A percentile compares a stretch with the other conserved stretches of the same genome.
Conservation (phyloP, 305 asterid genomes). For the Solanum aculeatissimum region DNA sequence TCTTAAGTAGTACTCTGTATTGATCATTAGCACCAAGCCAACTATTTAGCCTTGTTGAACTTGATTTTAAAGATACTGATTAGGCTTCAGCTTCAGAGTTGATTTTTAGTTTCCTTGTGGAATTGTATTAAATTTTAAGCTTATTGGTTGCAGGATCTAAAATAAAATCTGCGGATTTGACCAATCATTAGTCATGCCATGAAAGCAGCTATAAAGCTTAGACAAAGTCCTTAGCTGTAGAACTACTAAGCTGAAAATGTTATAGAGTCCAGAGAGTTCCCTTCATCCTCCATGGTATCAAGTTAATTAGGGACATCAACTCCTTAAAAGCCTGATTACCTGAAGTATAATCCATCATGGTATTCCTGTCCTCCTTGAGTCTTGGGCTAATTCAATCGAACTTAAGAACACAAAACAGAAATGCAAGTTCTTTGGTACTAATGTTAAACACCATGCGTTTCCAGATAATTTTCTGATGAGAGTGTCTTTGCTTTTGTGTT, state of each 20-base stretch:
- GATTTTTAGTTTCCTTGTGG: not conserved
- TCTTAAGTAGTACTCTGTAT: not conserved
- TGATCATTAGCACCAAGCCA: not conserved
- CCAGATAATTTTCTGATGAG: not conserved
- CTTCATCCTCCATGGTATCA: not conserved
- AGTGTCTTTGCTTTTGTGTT: not conserved
- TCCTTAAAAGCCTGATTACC: not conserved
- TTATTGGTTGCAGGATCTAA: not conserved
- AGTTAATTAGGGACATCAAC: not conserved
- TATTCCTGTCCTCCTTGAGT: not conserved
- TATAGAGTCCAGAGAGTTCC: not conserved
- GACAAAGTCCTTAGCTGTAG: not conserved
- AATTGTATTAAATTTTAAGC: not conserved
- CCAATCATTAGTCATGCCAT: not conserved
- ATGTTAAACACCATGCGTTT: not conserved
- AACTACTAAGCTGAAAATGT: not conserved
- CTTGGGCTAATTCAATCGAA: not conserved
- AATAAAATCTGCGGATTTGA: not conserved
- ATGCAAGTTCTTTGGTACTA: not conserved
- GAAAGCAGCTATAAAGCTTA: not conserved
- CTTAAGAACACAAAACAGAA: not conserved
- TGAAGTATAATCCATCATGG: not conserved
- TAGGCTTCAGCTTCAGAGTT: not conserved
- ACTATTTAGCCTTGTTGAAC: not conserved
- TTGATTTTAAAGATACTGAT: not conserved